phyloP scores from a whole-genome alignment of 2,329 filamentous ascomycete species.

The Aureobasidium uvarum region DNA sequence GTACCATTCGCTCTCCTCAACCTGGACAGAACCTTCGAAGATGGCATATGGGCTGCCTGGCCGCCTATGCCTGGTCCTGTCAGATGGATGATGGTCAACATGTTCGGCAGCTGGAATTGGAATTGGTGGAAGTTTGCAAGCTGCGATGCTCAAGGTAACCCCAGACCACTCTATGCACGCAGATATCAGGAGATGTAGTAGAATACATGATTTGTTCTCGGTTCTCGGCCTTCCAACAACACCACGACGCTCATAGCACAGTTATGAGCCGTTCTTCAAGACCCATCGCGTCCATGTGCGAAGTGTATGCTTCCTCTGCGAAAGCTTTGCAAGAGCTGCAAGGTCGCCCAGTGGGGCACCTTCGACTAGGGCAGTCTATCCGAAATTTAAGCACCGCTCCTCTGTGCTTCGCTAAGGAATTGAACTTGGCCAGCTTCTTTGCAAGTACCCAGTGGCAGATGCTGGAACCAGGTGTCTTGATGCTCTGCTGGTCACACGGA shows the following conservation, averaged over 20 bases:
- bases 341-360: background rate
- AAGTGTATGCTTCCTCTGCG: background rate
- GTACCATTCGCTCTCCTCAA: conserved; percentile 21
- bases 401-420: background rate
- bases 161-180: background rate
- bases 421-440: background rate
- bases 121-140: conserved; percentile 20
- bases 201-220: too few species aligned
- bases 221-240: background rate
- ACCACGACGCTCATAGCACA: background rate
- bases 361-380: background rate
- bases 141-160: conserved; percentile 4
- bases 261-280: background rate
- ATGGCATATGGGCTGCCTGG: conserved; percentile 11
- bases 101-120: conserved; percentile 18
- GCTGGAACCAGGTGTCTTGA: too few species aligned
- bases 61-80: conserved; percentile 10
- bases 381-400: background rate
- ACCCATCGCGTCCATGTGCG: background rate
- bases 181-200: background rate
- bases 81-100: conserved; percentile 19
- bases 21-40: conserved; percentile 16
- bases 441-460: background rate
- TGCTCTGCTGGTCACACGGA: too few species aligned
- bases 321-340: background rate